Conservation (phyloP, 2,329 filamentous ascomycete genomes). For the Fusarium pseudonygamai region DNA sequence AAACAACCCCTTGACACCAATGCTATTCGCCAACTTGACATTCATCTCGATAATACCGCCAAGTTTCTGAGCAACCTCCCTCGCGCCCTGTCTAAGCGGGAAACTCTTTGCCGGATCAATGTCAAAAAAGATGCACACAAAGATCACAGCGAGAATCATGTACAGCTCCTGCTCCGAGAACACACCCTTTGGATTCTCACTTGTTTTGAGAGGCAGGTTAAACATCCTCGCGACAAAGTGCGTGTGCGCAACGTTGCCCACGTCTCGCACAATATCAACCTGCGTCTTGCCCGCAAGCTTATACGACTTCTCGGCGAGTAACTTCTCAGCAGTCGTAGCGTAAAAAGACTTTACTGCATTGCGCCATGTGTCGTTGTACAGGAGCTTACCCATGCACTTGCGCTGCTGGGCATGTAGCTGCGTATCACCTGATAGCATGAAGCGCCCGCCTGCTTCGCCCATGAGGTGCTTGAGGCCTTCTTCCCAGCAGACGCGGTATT, state of each 20-base stretch:
- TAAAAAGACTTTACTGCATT: constrained; percentile 74
- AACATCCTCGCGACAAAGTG: constrained; percentile 71
- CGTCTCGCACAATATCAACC: constrained; percentile 76
- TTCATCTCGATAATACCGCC: constrained; percentile 70
- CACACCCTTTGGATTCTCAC: constrained; percentile 66
- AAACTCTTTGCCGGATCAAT: constrained; percentile 74
- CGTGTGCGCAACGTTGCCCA: constrained; percentile 73
- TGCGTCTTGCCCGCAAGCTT: constrained; percentile 64
- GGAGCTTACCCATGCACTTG: constrained; percentile 63
- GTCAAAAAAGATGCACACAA: constrained; percentile 72
- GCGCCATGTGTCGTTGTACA: constrained; percentile 71
- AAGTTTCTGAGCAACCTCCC: constrained; percentile 66
- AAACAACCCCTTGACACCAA: constrained; percentile 57
- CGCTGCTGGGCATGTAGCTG: constrained; percentile 60
- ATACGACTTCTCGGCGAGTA: constrained; percentile 73
- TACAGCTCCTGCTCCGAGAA: constrained; percentile 66
- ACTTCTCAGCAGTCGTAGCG: constrained; percentile 65
- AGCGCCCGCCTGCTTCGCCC: constrained; percentile 61
- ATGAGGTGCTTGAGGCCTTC: constrained; percentile 71
- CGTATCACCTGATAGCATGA: constrained; percentile 65
- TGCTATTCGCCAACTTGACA: constrained; percentile 65
- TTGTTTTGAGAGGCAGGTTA: constrained; percentile 73
- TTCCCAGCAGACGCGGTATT: constrained; percentile 73
- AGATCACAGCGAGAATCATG: constrained; percentile 72
- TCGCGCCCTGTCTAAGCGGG: constrained; percentile 67